Percentiles rank a stretch among this genome's conserved stretches.
Evolutionary conservation across 2,329 filamentous ascomycete species (phyloP).

Genomic region (Gaeumannomyces sp.): DNA sequence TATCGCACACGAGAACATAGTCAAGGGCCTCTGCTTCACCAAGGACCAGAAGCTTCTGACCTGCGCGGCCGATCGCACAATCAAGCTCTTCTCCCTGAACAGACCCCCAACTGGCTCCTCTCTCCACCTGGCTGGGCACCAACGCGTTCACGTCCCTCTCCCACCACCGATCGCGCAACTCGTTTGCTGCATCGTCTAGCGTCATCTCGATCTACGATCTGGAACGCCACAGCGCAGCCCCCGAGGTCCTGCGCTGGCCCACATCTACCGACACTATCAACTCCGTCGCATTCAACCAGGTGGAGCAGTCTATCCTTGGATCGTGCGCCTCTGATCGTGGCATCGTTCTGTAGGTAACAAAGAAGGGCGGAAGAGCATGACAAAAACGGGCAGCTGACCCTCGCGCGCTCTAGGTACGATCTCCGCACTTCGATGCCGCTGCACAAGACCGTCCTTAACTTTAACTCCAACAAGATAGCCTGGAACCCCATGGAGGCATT

Average conservation of each 20-base stretch:
- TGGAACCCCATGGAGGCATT: constrained; percentile 79
- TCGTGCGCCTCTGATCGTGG: constrained; percentile 81
- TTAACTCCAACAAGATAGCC: constrained; percentile 75
- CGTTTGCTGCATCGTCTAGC: constrained; percentile 69
- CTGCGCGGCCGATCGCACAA: constrained; percentile 72
- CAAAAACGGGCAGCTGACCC: background rate
- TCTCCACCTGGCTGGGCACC: constrained; percentile 73
- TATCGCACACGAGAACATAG: constrained; percentile 85
- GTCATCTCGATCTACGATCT: constrained; percentile 86
- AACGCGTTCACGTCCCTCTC: constrained; percentile 76
- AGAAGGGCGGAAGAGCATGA: background rate
- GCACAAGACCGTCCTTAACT: constrained; percentile 71
- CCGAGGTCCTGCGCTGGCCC: constrained; percentile 81
- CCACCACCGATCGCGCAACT: constrained; percentile 71
- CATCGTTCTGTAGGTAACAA: constrained; percentile 53
- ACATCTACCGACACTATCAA: constrained; percentile 87
- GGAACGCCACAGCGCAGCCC: constrained; percentile 70
- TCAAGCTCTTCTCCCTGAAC: constrained; percentile 85
- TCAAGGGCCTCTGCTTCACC: constrained; percentile 89
- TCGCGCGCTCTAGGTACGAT: constrained; percentile 53
- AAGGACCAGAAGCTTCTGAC: constrained; percentile 78
- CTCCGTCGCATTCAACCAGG: constrained; percentile 82
- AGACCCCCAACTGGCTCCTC: constrained; percentile 60
- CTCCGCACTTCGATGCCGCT: constrained; percentile 80
- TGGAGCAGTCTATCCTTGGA: constrained; percentile 84